Evolutionary conservation across 1,139 yeast species (phyloP).

Genomic region (Blastobotrys capitulatus): DNA sequence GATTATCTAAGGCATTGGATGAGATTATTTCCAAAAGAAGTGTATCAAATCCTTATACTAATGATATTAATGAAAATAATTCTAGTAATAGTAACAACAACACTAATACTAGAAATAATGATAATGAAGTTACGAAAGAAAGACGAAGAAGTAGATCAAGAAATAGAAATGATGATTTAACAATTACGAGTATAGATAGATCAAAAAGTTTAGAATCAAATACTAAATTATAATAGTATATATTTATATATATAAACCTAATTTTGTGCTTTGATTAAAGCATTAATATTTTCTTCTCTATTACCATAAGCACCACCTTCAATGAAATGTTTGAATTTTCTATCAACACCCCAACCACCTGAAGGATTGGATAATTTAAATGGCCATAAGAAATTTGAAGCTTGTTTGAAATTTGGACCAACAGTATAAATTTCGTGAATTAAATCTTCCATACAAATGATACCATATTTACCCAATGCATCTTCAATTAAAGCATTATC

Average conservation of each 20-base stretch:
- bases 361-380: constrained; percentile 99
- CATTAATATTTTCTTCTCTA: constrained; percentile 99
- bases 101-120: not conserved
- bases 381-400: constrained; percentile 99
- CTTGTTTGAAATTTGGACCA: constrained; percentile 99
- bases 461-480: constrained; percentile 93
- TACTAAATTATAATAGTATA: not conserved
- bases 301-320: constrained; percentile 99
- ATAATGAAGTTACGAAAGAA: not conserved
- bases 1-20: constrained; percentile 7
- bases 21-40: constrained; percentile 8
- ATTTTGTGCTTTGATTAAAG: constrained; percentile 75
- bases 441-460: constrained; percentile 93
- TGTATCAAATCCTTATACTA: constrained; percentile 5
- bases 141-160: constrained; percentile 9
- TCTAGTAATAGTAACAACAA: not conserved
- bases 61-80: not conserved
- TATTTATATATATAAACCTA: constrained; percentile 9
- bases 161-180: not conserved
- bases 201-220: constrained; percentile 6
- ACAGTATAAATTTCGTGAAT: constrained; percentile 98
- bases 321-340: constrained; percentile 99
- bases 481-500: constrained; percentile 96
- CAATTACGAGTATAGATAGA: not conserved
- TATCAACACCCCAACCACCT: constrained; percentile 99